These are phyloP conservation scores for Postia placenta DNA, from an alignment of 768 basidiomycete genomes.

Conservation along the genomic window DNA sequence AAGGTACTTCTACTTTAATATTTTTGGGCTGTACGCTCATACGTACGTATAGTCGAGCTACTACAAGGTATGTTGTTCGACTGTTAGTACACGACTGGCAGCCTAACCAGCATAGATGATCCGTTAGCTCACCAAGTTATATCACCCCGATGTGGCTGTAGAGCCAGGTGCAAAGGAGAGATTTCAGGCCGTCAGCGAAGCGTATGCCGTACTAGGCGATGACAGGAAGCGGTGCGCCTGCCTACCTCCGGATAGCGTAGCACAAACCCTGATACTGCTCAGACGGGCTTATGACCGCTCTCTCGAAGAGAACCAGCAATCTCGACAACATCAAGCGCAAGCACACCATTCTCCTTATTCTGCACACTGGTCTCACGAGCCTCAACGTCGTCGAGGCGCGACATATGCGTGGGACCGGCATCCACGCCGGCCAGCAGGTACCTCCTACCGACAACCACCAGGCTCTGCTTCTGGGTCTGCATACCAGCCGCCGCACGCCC, in stretches of 20 bases:
- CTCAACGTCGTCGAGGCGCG: constrained; percentile 27
- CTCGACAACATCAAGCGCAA: constrained; percentile 1
- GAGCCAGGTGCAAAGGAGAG: constrained; percentile 32
- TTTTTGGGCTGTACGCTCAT: not conserved
- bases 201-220: constrained; percentile 39
- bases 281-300: constrained; percentile 31
- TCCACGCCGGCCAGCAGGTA: constrained; percentile 9
- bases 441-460: constrained; percentile 13
- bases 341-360: constrained; percentile 13
- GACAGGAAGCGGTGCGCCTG: constrained; percentile 36
- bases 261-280: not conserved
- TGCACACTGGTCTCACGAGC: constrained; percentile 21
- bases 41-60: constrained; percentile 24
- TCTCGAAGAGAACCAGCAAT: constrained; percentile 6
- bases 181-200: constrained; percentile 42
- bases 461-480: constrained; percentile 9
- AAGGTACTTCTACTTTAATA: constrained; percentile 21
- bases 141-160: constrained; percentile 39
- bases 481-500: constrained; percentile 5
- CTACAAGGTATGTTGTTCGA: constrained; percentile 26
- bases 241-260: not conserved
- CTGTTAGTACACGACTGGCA: not conserved
- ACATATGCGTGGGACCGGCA: constrained; percentile 33
- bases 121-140: constrained; percentile 40
- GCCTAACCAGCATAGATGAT: constrained; percentile 5